phyloP scores from a whole-genome alignment of 306 rosid species.

The Sicyos edulis region DNA sequence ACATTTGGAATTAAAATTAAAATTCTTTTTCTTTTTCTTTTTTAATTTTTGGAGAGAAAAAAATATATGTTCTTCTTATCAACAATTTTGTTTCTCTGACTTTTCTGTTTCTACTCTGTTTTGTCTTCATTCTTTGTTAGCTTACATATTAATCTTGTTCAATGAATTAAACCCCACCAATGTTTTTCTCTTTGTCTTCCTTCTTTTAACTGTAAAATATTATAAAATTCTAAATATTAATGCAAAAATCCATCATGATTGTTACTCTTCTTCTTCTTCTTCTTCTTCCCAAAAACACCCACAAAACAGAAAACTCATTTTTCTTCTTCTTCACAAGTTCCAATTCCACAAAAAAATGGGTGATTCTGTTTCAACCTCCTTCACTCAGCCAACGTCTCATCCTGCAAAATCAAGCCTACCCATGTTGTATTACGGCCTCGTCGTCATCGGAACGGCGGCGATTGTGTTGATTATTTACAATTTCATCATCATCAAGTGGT shows the following conservation, averaged over 20 bases:
- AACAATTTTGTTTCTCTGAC: constrained; percentile 13
- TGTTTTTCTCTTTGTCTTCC: too few relatives aligned
- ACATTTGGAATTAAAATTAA: background rate
- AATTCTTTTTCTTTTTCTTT: background rate
- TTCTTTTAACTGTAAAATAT: too few relatives aligned
- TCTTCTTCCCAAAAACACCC: background rate
- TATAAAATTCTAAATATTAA: constrained; percentile 17
- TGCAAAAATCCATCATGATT: constrained; percentile 23
- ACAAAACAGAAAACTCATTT: background rate
- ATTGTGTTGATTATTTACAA: constrained; percentile 56
- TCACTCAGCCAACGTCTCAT: constrained; percentile 18
- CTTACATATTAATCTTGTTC: constrained; percentile 9
- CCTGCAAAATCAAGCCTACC: constrained; percentile 35
- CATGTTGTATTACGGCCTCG: constrained; percentile 64
- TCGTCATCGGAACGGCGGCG: constrained; percentile 51
- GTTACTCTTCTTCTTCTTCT: background rate
- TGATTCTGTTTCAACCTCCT: constrained; percentile 17
- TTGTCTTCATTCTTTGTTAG: constrained; percentile 30
- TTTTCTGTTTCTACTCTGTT: constrained; percentile 20
- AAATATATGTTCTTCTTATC: constrained; percentile 25
- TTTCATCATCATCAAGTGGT: constrained; percentile 49
- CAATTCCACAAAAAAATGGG: constrained; percentile 6
- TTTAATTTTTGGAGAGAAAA: background rate
- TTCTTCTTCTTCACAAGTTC: background rate
- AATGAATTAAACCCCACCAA: background rate